These are phyloP conservation scores for Tylopilus sp. DNA, from an alignment of 1,284 basidiomycete genomes.

Conservation along the genomic window DNA sequence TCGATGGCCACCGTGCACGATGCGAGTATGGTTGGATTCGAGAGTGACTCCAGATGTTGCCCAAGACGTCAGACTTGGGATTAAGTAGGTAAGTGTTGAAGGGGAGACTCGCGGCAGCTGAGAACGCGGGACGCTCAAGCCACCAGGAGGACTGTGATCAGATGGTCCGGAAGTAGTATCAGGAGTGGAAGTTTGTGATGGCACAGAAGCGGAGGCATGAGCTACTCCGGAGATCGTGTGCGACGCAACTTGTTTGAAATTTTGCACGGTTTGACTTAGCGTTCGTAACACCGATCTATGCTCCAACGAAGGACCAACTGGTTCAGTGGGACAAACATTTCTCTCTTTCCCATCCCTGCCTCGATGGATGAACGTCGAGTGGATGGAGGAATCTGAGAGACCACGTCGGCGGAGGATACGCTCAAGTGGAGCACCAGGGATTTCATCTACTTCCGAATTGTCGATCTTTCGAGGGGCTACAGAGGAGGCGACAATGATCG, in stretches of 20 bases:
- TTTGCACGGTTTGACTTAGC: conserved; percentile 34
- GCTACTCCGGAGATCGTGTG: conserved; percentile 31
- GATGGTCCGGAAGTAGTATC: neutral
- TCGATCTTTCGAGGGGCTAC: conserved; percentile 25
- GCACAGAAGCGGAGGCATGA: conserved; percentile 1
- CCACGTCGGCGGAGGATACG: conserved; percentile 74
- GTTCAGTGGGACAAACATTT: neutral
- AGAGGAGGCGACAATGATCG: conserved; percentile 62
- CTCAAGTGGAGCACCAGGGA: conserved; percentile 49
- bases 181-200: conserved; percentile 4
- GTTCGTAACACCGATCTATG: conserved; percentile 32
- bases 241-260: conserved; percentile 33
- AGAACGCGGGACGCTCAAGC: conserved; percentile 4
- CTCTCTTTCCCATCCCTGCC: conserved; percentile 25
- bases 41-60: conserved; percentile 25
- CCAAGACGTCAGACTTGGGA: conserved; percentile 37
- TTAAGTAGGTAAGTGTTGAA: conserved; percentile 30
- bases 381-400: conserved; percentile 87
- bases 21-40: conserved; percentile 14
- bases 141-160: conserved; percentile 1
- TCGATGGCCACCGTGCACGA: conserved; percentile 1
- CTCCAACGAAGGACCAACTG: conserved; percentile 15
- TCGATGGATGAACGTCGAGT: conserved; percentile 71
- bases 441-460: conserved; percentile 37
- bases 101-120: conserved; percentile 23